Evolutionary conservation across 441 rosid species (phyloP), one percentile per base, ranked within the genome.

Genomic region (Manihot esculenta): DNA sequence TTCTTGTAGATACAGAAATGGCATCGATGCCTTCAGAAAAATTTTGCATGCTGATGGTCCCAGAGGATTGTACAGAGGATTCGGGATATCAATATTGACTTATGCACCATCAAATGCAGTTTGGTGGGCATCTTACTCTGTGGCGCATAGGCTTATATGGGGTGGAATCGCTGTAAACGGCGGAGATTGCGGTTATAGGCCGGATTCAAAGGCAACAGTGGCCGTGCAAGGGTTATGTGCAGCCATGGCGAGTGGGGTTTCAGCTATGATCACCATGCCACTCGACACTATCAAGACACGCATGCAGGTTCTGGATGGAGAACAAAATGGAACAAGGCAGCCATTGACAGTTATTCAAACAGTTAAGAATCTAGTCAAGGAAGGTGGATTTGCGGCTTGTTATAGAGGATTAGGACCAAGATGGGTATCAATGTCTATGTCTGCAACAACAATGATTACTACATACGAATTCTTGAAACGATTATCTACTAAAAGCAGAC

Each of bases 111-210:
- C 97, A 5, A 94, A 91, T 70, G 95, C 97, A 0, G 91, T 88
- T 0, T 94, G 97, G 97, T 91, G 98, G 98, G 86, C 95, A 3
- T 89, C 97, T 3, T 94, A 94, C 81, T 94, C 97, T 0, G 80
- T 91, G 13, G 77, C 89, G 1, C 91, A 91, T 0, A 83, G 85
- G 66, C 54, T 85, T 5, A 79, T 90, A 23, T 83, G 91, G 97
- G 82, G 77, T 12, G 82, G 92, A 7, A 23, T 87, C 41, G 82
- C 81, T 5, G 64, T 74, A 13, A 66, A 71, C 23, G 66, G 78
- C 20, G 65, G 76, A 64, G 69, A 66, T 27, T 58, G 21, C 63
- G 10, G 64, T 45, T 77, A 48, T 50, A 84, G 75, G 81, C 97
- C 94, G 0, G 89, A 84, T 78, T 75, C 88, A 13, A 90, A 83